Percentiles rank a stretch among this genome's conserved stretches.
These are phyloP conservation scores for Vicia villosa DNA, from an alignment of 306 rosid genomes.

Conservation along the genomic window DNA sequence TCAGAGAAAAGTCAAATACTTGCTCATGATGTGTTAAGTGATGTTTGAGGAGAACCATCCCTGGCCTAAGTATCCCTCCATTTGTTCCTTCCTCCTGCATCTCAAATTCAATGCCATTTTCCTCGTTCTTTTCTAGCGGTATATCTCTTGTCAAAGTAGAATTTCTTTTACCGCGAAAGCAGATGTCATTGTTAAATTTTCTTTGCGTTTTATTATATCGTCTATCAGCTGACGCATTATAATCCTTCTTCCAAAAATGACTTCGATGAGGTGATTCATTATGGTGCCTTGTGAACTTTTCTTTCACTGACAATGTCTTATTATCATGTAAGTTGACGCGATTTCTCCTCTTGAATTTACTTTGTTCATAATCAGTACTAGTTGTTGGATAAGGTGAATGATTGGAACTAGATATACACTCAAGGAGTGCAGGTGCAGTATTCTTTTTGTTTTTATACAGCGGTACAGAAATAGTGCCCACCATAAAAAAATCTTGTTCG, in stretches of 20 bases:
- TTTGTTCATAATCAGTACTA: not conserved
- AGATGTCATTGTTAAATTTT: conserved; percentile 47
- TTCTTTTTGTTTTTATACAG: not conserved
- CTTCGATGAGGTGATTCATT: too few species aligned
- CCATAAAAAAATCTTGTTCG: too few species aligned
- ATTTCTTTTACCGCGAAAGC: conserved; percentile 29
- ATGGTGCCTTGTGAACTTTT: too few species aligned
- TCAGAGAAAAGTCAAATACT: not conserved
- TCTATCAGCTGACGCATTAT: not conserved
- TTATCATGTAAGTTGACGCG: conserved; percentile 26
- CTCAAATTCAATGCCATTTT: conserved; percentile 14
- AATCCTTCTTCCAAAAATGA: too few species aligned
- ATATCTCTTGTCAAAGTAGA: not conserved
- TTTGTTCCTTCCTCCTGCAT: not conserved
- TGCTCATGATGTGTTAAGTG: conserved; percentile 35
- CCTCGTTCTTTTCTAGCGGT: conserved; percentile 7
- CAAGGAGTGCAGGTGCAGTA: not conserved
- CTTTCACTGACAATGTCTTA: too few species aligned
- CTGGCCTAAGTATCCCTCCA: conserved; percentile 48
- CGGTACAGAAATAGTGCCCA: too few species aligned
- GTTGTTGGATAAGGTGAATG: not conserved
- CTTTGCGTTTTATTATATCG: not conserved
- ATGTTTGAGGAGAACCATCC: conserved; percentile 66
- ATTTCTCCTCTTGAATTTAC: conserved; percentile 13
- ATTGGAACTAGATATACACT: conserved; percentile 1